Conservation (phyloP, 345 rosid genomes). For the Eucalyptus pauciflora region DNA sequence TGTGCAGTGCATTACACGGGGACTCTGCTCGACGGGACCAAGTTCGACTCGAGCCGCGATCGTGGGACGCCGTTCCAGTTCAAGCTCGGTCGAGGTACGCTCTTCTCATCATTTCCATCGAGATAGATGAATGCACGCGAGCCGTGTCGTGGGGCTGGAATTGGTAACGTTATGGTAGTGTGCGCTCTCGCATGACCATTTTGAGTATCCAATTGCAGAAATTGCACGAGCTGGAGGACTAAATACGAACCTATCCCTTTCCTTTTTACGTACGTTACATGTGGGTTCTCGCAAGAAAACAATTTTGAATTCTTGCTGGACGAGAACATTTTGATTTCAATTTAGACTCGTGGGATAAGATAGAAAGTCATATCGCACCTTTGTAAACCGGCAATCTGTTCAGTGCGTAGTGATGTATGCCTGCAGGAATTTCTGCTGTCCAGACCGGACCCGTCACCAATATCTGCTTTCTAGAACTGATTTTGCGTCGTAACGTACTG, state of each 20-base stretch:
- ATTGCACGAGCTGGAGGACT: neutral
- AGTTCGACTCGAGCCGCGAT: conserved; percentile 90
- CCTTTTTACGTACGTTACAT: neutral
- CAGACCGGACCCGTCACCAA: too few relatives aligned
- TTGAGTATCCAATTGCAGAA: neutral
- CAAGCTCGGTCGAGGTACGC: conserved; percentile 83
- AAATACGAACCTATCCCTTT: neutral
- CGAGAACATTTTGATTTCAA: neutral
- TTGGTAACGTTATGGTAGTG: neutral
- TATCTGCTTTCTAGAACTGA: too few relatives aligned
- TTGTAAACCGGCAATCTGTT: too few relatives aligned
- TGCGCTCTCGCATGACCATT: neutral
- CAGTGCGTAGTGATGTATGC: too few relatives aligned
- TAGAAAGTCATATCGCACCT: too few relatives aligned
- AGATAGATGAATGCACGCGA: neutral
- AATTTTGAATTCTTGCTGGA: neutral
- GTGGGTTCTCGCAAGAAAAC: neutral
- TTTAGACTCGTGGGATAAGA: too few relatives aligned
- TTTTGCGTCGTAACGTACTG: too few relatives aligned
- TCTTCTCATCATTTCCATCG: neutral
- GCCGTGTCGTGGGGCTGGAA: neutral
- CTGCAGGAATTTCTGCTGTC: too few relatives aligned
- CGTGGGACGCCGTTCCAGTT: conserved; percentile 84
- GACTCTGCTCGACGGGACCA: conserved; percentile 79
- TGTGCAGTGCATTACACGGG: conserved; percentile 59